Conservation (phyloP, 2,329 filamentous ascomycete genomes). For the Myrmaecium sp. region DNA sequence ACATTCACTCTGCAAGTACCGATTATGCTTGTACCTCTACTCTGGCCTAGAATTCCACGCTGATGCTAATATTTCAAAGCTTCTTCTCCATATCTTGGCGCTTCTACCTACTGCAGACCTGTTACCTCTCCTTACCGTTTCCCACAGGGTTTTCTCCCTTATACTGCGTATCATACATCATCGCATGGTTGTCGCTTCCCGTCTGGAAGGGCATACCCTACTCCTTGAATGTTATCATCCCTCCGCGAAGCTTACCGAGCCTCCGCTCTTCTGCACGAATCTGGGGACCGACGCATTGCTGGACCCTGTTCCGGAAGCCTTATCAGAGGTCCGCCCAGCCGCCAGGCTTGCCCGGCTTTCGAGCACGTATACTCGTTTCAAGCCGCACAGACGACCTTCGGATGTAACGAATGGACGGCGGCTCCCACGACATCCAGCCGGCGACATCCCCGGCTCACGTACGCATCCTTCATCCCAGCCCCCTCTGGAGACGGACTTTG, state of each 20-base stretch:
- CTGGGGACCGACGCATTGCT: conserved; percentile 46
- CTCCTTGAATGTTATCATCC: conserved; percentile 70
- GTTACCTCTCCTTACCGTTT: conserved; percentile 40
- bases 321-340: no score
- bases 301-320: conserved; percentile 14
- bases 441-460: conserved; percentile 29
- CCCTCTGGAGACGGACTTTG: conserved; percentile 19
- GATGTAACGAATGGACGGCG: no score
- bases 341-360: no score
- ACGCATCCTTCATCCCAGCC: conserved; percentile 16
- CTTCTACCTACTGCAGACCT: conserved; percentile 24
- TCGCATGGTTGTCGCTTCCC: conserved; percentile 42
- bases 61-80: conserved; percentile 11
- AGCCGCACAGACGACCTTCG: conserved; percentile 41
- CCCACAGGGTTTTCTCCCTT: conserved; percentile 45
- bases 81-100: conserved; percentile 27
- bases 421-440: conserved; percentile 26
- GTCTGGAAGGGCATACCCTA: conserved; percentile 45
- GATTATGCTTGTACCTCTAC: no score
- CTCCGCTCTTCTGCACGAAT: conserved; percentile 52
- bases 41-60: no score
- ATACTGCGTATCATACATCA: conserved; percentile 47
- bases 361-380: conserved; percentile 53
- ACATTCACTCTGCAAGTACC: no score
- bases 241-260: conserved; percentile 48